Base-by-base conservation (phyloP, 257 asterid species). In the Fraxinus excelsior region DNA sequence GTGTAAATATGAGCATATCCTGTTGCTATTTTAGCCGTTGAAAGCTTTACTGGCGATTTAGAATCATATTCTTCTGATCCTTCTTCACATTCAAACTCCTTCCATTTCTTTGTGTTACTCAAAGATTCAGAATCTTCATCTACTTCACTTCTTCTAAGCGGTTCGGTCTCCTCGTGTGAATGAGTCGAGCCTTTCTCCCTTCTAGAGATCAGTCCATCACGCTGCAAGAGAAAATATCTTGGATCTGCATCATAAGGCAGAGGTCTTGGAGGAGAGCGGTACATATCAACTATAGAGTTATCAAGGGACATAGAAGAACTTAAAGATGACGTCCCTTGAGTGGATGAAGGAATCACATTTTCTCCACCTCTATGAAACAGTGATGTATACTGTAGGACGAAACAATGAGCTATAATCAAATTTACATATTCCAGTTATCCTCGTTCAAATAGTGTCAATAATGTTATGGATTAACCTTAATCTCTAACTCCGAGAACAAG, bases 161-260 rank as follows among this genome's bases (percentile, higher is more conserved):
- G 99, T 67, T 88, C 98, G 37, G 87, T 84, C 84, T 95, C 99
- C 75, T 93, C 97, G 26, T 85, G 90, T 1, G 91, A 86, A 72
- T 95, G 99, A 67, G 94, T 95, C 5, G 98, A 91, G 40, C 92
- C 92, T 82, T 90, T 90, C 77, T 88, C 92, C 81, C 87, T 87
- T 78, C 91, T 85, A 9, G 88, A 88, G 78, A 83, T 80, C 7
- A 86, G 87, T 58, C 91, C 92, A 82, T 88, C 94, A 49, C 83
- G 42, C 42, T 88, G 92, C 81, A 80, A 70, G 8, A 88, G 90
- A 29, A 81, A 81, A 42, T 81, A 86, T 81, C 93, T 37, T 37
- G 42, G 42, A 37, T 37, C 42, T 37, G 11, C 42, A 37, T 37
- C 42, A 37, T 37, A 37, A 65, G 95, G 91, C 77, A 86, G 71